Percentiles rank a stretch among this genome's conserved stretches.
Evolutionary conservation across 2,329 filamentous ascomycete species (phyloP).

Genomic region (Parafenestella ontariensis): DNA sequence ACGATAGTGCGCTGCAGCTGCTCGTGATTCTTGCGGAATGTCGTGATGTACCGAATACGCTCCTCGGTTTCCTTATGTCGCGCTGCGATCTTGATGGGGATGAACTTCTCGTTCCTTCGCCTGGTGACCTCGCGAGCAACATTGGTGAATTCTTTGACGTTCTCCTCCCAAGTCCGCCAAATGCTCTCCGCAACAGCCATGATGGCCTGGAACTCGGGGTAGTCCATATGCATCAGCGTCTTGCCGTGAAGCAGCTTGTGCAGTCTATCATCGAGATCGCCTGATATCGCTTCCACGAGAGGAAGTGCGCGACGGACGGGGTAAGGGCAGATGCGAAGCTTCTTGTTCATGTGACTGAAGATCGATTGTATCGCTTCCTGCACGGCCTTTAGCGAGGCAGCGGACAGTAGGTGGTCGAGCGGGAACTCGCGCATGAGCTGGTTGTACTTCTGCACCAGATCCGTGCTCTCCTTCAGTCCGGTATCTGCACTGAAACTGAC

Average conservation of each 20-base stretch:
- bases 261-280: conserved; percentile 85
- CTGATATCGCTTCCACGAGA: conserved; percentile 96
- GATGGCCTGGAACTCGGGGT: conserved; percentile 83
- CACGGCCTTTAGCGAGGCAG: conserved; percentile 85
- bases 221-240: conserved; percentile 89
- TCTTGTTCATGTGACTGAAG: conserved; percentile 96
- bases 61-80: conserved; percentile 89
- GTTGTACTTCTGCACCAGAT: conserved; percentile 98
- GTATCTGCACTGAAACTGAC: conserved; percentile 97
- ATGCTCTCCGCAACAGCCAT: conserved; percentile 86
- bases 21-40: conserved; percentile 96
- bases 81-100: conserved; percentile 93
- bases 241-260: conserved; percentile 86
- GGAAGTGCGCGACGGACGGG: conserved; percentile 89
- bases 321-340: conserved; percentile 94
- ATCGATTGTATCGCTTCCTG: conserved; percentile 89
- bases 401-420: conserved; percentile 90
- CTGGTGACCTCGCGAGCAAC: conserved; percentile 94
- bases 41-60: conserved; percentile 89
- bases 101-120: conserved; percentile 95
- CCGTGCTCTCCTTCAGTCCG: conserved; percentile 92
- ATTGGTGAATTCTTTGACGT: conserved; percentile 96
- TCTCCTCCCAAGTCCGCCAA: conserved; percentile 93
- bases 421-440: conserved; percentile 98
- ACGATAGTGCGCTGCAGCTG: conserved; percentile 96